Evolutionary conservation across 768 basidiomycete genomes (phyloP), one percentile per base, ranked within the genome.

Genomic region (Strobilomyces dryophilus): DNA sequence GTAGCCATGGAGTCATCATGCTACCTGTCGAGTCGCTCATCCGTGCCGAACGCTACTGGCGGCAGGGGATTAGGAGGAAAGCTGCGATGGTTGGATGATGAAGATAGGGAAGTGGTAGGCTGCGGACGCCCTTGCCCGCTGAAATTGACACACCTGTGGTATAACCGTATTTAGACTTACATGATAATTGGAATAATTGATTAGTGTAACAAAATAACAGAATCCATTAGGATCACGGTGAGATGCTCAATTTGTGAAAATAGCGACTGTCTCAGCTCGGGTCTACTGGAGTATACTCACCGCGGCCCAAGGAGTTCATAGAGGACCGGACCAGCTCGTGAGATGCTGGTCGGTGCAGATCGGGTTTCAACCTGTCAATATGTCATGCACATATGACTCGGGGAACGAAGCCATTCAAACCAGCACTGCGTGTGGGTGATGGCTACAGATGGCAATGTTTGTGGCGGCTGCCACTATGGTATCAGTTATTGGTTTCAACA

Each of bases 1-100:
- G 89, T 15, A 92, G 70, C 68, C 79, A 89, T 1, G 86, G 80
- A 2, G 15, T 51, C 50, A 73, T 75, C 87, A 88, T 89, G 26
- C 49, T 58, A 17, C 14, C 14, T 5, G 53, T 52, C 10, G 62
- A 54, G 18, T 45, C 56, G 54, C 17, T 43, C 53, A 41, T 52
- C 49, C 10, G 40, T 4, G 8, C 31, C 20, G n/a, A 24, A 56
- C 21, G 21, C 27, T n/a, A 20, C n/a, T n/a, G n/a, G 9, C 34
- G 34, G 15, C 5, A n/a, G 15, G 27, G 43, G 24, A 24, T 6
- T 36, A 35, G 31, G 11, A 11, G n/a, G 40, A 21, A 2, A 29
- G 26, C 34, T 3, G 36, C 12, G 27, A 34, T 6, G 12, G 37
- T 34, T 11, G 2, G 15, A 12, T 20, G 2, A 32, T 17, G n/a